These are phyloP conservation scores for Allantophomopsis lycopodina DNA, from an alignment of 2,329 filamentous ascomycete species.

Conservation along the genomic window DNA sequence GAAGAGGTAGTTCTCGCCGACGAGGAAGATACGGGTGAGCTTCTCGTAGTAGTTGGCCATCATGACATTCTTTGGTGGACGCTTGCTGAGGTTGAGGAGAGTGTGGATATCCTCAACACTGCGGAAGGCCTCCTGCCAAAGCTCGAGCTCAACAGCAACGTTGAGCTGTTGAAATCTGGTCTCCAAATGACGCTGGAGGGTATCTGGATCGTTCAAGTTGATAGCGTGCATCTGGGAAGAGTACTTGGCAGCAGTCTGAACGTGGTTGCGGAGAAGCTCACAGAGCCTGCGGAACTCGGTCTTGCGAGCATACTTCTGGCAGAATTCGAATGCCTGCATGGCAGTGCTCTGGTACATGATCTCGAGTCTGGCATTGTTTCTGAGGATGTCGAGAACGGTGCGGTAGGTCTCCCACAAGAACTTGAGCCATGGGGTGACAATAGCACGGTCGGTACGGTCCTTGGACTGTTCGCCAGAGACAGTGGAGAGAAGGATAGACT, in stretches of 20 bases:
- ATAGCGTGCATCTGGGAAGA: constrained; percentile 98
- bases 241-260: constrained; percentile 98
- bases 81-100: constrained; percentile 92
- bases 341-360: constrained; percentile 97
- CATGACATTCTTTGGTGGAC: constrained; percentile 96
- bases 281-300: constrained; percentile 98
- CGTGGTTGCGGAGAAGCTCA: constrained; percentile 94
- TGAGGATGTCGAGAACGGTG: constrained; percentile 93
- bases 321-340: constrained; percentile 97
- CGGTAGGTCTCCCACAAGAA: constrained; percentile 99
- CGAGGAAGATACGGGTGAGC: constrained; percentile 93
- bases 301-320: constrained; percentile 94
- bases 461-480: constrained; percentile 96
- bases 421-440: constrained; percentile 98
- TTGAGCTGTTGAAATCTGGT: constrained; percentile 98
- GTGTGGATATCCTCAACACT: constrained; percentile 99
- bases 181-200: constrained; percentile 90
- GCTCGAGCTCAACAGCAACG: constrained; percentile 90
- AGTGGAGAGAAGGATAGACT: constrained; percentile 94
- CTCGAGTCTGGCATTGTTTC: constrained; percentile 96
- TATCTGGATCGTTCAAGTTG: constrained; percentile 95
- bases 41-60: constrained; percentile 99
- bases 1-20: constrained; percentile 99
- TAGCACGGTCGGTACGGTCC: constrained; percentile 93
- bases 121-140: constrained; percentile 99